Evolutionary conservation across 148 eudicot genomes (phyloP).

Genomic region (Amaranthus palmeri): DNA sequence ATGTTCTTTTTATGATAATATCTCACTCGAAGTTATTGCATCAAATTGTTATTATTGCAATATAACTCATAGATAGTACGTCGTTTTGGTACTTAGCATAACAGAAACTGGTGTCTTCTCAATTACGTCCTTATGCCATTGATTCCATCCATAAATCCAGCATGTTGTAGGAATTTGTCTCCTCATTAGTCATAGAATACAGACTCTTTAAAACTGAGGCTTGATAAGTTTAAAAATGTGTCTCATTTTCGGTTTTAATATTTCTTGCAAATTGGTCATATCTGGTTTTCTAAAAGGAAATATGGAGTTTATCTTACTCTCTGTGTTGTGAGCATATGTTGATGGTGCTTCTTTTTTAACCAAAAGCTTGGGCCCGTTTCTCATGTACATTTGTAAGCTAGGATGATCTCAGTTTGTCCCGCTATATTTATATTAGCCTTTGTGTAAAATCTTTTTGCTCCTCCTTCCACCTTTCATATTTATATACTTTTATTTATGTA

Average conservation of each 20-base stretch:
- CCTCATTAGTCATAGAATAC: not conserved
- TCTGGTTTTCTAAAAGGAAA: not conserved
- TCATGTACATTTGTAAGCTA: not conserved
- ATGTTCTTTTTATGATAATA: no score
- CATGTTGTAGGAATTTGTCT: not conserved
- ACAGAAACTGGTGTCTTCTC: not conserved
- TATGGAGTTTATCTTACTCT: not conserved
- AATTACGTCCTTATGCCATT: not conserved
- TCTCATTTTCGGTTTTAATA: not conserved
- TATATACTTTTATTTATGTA: slow-evolving; percentile 28
- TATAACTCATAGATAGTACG: no score
- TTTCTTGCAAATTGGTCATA: not conserved
- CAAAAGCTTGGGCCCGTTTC: no score
- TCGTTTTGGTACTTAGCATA: not conserved
- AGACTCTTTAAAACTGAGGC: not conserved
- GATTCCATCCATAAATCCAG: not conserved
- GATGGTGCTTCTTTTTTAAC: not conserved
- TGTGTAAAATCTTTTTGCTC: not conserved
- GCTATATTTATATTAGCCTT: not conserved
- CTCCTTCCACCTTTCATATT: not conserved
- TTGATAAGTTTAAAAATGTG: not conserved
- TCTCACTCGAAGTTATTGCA: no score
- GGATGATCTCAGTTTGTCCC: not conserved
- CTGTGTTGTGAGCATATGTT: not conserved
- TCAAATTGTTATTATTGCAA: no score